phyloP scores from a whole-genome alignment of 768 basidiomycete genomes.

The Vararia minispora region DNA sequence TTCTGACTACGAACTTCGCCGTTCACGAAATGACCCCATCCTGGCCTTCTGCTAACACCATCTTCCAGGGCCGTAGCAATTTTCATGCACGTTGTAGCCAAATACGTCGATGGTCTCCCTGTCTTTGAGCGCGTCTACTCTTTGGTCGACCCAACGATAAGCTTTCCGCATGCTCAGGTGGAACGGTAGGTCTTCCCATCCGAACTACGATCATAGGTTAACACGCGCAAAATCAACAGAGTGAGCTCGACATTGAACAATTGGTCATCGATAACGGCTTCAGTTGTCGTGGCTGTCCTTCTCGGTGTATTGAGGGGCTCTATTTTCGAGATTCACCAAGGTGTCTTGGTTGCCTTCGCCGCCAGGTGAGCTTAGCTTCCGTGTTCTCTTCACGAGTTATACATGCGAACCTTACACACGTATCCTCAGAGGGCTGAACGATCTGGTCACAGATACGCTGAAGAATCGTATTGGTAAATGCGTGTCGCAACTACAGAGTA shows the following conservation, averaged over 20 bases:
- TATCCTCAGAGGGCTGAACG: conserved; percentile 30
- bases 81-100: conserved; percentile 32
- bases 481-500: not conserved
- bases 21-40: no score
- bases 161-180: conserved; percentile 15
- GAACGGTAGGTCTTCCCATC: conserved; percentile 6
- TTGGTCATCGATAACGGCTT: conserved; percentile 25
- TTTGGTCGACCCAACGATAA: conserved; percentile 39
- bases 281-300: conserved; percentile 27
- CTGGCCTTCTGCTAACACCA: no score
- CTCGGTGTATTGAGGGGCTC: conserved; percentile 33
- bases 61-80: conserved; percentile 22
- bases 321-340: conserved; percentile 45
- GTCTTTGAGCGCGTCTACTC: conserved; percentile 19
- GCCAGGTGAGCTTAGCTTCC: conserved; percentile 24
- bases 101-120: conserved; percentile 23
- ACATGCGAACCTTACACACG: conserved; percentile 2
- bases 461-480: conserved; percentile 48
- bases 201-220: not conserved
- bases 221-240: no score
- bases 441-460: conserved; percentile 36
- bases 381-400: no score
- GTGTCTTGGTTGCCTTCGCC: conserved; percentile 37
- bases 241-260: no score
- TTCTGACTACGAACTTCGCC: not conserved